Base-by-base conservation (phyloP, 371 early-diverging fungal genomes). In the Mortierella sp. region DNA sequence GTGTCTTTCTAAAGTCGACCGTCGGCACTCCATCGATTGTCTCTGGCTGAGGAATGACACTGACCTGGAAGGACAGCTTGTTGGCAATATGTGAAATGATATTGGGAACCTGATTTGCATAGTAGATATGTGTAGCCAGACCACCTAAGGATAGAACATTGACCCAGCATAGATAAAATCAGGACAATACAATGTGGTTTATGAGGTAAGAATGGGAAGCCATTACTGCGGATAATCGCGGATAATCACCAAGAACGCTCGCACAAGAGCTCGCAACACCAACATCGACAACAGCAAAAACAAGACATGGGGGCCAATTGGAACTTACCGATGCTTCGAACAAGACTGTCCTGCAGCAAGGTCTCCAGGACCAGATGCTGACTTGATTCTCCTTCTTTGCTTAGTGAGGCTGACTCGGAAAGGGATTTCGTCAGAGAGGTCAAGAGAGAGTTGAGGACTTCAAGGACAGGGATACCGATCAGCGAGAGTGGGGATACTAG, bases 61-160 rank as follows among this genome's bases (percentile, higher is more conserved):
- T 81, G 7, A 88, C 65, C 30, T 86, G 75, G 57, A 56, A 63
- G 2, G 80, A 69, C 7, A 93, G 71, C 58, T 91, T 88, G 70
- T 90, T 86, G 45, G 93, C 85, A 3, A 97, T 73, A 66, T 90
- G 93, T 1, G 88, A 84, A 16, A 92, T 80, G 67, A 97, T 92
- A 74, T 97, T 95, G 52, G 89, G 89, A 23, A 93, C 79, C 77
- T 96, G 97, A 70, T 91, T 92, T 15, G 90, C 84, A 75, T 97
- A 97, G 60, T 93, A 94, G 18, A 93, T 88, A 57, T 94, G 91
- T 9, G 87, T 89, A 6, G 92, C 94, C 47, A 97, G 85, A 0
- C 93, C 92, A 58, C 90, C 90, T 66, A 84, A 80, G 3, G 81
- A n/a, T n/a, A n/a, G n/a, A n/a, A n/a, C n/a, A n/a, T n/a, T n/a